These are phyloP conservation scores for Acrodontium crateriforme DNA, from an alignment of 2,329 filamentous ascomycete species.

Conservation along the genomic window DNA sequence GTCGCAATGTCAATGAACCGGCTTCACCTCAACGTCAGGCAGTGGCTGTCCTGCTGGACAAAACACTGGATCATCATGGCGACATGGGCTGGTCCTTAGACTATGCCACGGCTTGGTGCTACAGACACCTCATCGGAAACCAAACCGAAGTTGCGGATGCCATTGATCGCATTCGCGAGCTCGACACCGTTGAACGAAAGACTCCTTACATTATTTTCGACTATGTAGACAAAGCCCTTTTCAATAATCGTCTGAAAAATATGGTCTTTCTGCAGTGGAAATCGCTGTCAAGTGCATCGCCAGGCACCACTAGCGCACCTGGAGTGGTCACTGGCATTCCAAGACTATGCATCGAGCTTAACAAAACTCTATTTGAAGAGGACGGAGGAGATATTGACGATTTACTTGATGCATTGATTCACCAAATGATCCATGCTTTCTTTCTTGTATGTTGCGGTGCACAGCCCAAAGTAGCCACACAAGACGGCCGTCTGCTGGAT, in stretches of 20 bases:
- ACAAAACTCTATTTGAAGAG: conserved; percentile 15
- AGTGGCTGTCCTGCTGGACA: conserved; percentile 9
- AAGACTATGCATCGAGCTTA: conserved; percentile 25
- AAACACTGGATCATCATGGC: conserved; percentile 10
- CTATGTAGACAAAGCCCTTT: conserved; percentile 23
- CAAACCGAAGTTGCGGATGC: conserved; percentile 13
- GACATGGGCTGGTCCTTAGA: conserved; percentile 28
- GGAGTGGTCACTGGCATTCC: conserved; percentile 14
- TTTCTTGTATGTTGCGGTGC: conserved; percentile 29
- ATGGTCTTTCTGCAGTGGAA: conserved; percentile 24
- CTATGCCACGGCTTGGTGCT: conserved; percentile 28
- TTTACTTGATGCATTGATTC: conserved; percentile 25
- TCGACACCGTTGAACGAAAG: conserved; percentile 11
- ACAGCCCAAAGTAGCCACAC: conserved; percentile 16
- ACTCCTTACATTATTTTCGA: conserved; percentile 25
- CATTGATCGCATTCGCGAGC: conserved; percentile 14
- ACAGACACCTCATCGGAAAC: conserved; percentile 19
- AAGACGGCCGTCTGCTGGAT: conserved; percentile 25
- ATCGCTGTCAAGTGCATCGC: conserved; percentile 12
- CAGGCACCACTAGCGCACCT: conserved; percentile 25
- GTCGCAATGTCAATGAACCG: background rate
- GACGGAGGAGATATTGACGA: conserved; percentile 18
- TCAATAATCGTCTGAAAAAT: conserved; percentile 24
- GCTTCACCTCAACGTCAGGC: too few species aligned
- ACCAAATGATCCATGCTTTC: conserved; percentile 34